Conservation (phyloP, 306 rosid genomes). For the Cucurbita maxima region DNA sequence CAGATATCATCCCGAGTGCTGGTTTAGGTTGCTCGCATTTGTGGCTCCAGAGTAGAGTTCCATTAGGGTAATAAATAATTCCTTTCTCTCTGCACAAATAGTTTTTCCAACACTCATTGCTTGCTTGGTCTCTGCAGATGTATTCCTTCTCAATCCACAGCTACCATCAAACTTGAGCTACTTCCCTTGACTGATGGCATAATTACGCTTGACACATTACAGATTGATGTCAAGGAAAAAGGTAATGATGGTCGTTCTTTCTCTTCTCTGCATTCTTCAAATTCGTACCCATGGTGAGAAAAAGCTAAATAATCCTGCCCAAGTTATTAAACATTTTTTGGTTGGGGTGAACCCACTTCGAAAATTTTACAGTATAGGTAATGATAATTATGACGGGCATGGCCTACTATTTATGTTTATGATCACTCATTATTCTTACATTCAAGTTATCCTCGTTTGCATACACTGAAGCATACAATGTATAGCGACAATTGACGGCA, state of each 20-base stretch:
- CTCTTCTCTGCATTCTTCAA: neutral
- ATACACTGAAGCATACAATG: neutral
- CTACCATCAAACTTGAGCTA: constrained; percentile 78
- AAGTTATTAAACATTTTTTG: neutral
- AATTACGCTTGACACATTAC: constrained; percentile 71
- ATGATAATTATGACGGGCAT: neutral
- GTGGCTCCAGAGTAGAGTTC: constrained; percentile 96
- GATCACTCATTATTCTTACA: neutral
- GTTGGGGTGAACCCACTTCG: neutral
- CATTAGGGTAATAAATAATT: constrained; percentile 56
- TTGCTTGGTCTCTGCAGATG: constrained; percentile 33
- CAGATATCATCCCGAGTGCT: constrained; percentile 49
- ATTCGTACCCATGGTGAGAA: neutral
- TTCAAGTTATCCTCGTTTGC: neutral
- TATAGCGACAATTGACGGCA: neutral
- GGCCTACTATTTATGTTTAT: neutral
- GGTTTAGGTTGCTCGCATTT: constrained; percentile 66
- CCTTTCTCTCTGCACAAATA: neutral
- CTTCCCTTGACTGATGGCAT: constrained; percentile 91
- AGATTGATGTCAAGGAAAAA: constrained; percentile 77
- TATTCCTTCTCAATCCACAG: constrained; percentile 63
- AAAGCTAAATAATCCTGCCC: neutral
- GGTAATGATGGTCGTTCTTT: constrained; percentile 24
- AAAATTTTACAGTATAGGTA: neutral
- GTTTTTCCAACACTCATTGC: constrained; percentile 10